Percentiles rank a stretch among this genome's conserved stretches.
phyloP scores from a whole-genome alignment of 148 eudicot species.

The Heliamphora exappendiculata region DNA sequence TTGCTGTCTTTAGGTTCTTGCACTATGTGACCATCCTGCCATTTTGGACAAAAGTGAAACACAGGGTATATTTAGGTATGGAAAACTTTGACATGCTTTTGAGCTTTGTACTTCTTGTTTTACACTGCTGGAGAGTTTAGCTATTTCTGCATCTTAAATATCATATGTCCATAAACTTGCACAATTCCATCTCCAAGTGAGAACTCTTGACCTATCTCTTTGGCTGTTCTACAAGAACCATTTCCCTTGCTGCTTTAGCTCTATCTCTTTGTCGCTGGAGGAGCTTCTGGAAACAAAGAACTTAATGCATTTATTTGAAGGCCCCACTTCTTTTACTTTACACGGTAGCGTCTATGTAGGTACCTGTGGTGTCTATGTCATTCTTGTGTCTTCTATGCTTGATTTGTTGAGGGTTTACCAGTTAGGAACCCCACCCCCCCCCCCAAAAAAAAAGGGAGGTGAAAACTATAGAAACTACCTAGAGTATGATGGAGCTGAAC shows the following conservation, averaged over 20 bases:
- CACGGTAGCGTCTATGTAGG: no score
- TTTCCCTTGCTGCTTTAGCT: background rate
- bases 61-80: conserved; percentile 74
- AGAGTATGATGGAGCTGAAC: no score
- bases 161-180: background rate
- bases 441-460: no score
- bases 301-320: background rate
- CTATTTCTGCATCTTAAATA: background rate
- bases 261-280: background rate
- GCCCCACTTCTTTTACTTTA: no score
- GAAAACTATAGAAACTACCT: no score
- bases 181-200: background rate
- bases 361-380: no score
- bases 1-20: conserved; percentile 54
- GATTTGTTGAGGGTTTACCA: no score
- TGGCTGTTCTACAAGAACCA: background rate
- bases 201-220: background rate
- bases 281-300: background rate
- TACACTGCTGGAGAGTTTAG: background rate
- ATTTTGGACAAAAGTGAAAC: conserved; percentile 84
- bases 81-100: background rate
- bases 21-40: conserved; percentile 81
- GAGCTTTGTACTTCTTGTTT: background rate
- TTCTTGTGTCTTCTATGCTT: no score
- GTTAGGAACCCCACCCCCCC: no score